Percentiles rank a stretch among this genome's conserved stretches.
These are phyloP conservation scores for Acorus calamus DNA, from an alignment of 106 monocot species.

Conservation along the genomic window DNA sequence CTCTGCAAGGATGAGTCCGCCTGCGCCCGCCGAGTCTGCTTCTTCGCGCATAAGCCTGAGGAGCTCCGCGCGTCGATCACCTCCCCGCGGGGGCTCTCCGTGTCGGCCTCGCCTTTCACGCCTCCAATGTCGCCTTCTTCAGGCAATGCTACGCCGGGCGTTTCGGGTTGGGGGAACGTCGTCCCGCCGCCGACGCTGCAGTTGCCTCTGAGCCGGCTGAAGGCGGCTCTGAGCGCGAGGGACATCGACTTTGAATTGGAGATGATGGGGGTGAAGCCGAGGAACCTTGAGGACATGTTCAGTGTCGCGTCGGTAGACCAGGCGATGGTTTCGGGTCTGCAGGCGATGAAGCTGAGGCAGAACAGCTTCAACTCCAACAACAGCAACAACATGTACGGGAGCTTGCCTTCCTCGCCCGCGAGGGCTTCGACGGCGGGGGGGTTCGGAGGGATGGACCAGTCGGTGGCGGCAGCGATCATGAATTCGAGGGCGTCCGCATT, in stretches of 20 bases:
- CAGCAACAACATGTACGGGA: conserved; percentile 9
- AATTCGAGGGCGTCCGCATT: conserved; percentile 63
- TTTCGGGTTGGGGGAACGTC: conserved; percentile 22
- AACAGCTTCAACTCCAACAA: conserved; percentile 16
- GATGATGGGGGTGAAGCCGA: conserved; percentile 38
- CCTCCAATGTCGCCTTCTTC: conserved; percentile 20
- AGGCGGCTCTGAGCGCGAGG: conserved; percentile 38
- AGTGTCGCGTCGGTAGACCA: conserved; percentile 6
- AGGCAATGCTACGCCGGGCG: conserved; percentile 2
- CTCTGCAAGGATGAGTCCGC: conserved; percentile 75
- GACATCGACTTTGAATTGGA: conserved; percentile 50
- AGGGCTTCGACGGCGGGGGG: conserved; percentile 18
- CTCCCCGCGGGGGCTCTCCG: not conserved
- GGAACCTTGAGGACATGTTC: conserved; percentile 49
- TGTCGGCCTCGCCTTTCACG: no score
- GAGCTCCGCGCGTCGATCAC: conserved; percentile 62
- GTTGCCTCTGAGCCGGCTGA: conserved; percentile 46
- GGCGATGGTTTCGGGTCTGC: no score
- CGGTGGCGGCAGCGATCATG: conserved; percentile 74
- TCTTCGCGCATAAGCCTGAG: conserved; percentile 84
- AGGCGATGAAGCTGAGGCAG: conserved; percentile 23
- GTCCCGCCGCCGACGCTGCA: conserved; percentile 18
- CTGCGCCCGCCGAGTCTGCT: conserved; percentile 63
- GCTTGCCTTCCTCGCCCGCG: conserved; percentile 22
- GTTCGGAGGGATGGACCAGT: conserved; percentile 38